Evolutionary conservation across 345 rosid species (phyloP), one percentile per base, ranked within the genome.

Genomic region (Garcia nutans): DNA sequence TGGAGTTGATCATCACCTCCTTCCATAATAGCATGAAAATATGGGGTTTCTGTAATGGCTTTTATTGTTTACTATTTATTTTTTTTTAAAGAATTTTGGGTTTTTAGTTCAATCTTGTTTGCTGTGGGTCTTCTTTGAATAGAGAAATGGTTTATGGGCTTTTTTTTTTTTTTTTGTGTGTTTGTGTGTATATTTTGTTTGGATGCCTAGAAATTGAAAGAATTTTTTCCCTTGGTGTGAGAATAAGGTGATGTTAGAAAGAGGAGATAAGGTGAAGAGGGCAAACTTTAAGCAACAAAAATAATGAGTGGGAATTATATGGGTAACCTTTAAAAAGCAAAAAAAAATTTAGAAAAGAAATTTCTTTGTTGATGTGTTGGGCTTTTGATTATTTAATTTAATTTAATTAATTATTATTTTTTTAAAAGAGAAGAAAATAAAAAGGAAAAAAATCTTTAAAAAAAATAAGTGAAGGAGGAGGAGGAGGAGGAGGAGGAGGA

Each of bases 231-330:
- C 75, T 20, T 70, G 31, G 31, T 28, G 45, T 26, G 41, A 65
- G 76, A 77, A 54, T 72, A 77, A 54, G 71, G 57, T 77, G 68
- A 72, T 60, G 70, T 63, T 58, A 19, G 62, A 49, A 42, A 73
- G 74, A 61, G 50, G 37, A 71, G 77, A 65, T 71, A 65, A 70
- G 79, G 64, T 71, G 82, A 65, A 74, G 79, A 58, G 62, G 74
- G 61, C 47, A 80, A 85, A 87, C 87, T 87, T 91, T 85, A 88
- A 87, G 90, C 85, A 91, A 87, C 90, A 85, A 90, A 82, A 88
- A 88, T 89, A 87, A 90, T 87, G 96, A 89, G 91, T 84, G 87
- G 87, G 89, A 92, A 89, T 90, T 92, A 90, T 89, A 88, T 77
- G 92, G 92, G 92, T 79, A 83, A 77, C 82, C 87, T 86, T 87